Conservation (phyloP, 2,329 filamentous ascomycete genomes). For the Xylaria sp. region DNA sequence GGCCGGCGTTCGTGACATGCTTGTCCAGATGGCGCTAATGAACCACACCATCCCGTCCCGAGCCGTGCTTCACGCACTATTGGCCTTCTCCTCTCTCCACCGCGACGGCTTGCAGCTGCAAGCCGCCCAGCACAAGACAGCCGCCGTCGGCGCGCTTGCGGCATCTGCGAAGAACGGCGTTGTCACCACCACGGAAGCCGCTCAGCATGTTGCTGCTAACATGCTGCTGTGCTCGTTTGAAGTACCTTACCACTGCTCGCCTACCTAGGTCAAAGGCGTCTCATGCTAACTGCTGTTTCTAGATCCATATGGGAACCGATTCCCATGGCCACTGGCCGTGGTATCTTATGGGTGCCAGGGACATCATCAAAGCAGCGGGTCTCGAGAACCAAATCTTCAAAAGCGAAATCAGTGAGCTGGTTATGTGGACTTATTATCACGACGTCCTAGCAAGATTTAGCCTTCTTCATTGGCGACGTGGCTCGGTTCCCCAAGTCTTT, state of each 20-base stretch:
- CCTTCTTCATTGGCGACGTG: slow-evolving; percentile 33
- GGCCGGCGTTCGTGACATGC: slow-evolving; percentile 23
- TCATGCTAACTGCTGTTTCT: slow-evolving; percentile 8
- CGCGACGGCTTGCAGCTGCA: slow-evolving; percentile 33
- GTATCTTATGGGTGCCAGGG: slow-evolving; percentile 32
- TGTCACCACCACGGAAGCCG: slow-evolving; percentile 17
- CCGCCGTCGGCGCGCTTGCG: slow-evolving; percentile 30
- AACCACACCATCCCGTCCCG: slow-evolving; percentile 27
- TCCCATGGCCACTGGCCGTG: slow-evolving; percentile 33
- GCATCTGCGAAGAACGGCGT: slow-evolving; percentile 30
- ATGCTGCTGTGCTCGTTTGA: slow-evolving; percentile 36
- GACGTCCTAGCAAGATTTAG: slow-evolving; percentile 32
- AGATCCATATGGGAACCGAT: slow-evolving; percentile 30
- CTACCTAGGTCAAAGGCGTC: too few species aligned
- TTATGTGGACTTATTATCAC: slow-evolving; percentile 33
- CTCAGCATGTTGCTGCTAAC: slow-evolving; percentile 32
- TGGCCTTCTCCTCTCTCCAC: slow-evolving; percentile 33
- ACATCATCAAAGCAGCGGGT: slow-evolving; percentile 20
- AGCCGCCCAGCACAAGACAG: slow-evolving; percentile 31
- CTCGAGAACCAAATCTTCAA: slow-evolving; percentile 22
- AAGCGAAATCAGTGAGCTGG: slow-evolving; percentile 24
- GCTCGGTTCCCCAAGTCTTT: slow-evolving; percentile 1
- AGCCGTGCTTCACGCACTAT: slow-evolving; percentile 35
- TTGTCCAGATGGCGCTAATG: slow-evolving; percentile 28
- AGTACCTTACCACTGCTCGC: too few species aligned